Base-by-base conservation (phyloP, 129 eudicot species). In the Helichrysum umbraculigerum region DNA sequence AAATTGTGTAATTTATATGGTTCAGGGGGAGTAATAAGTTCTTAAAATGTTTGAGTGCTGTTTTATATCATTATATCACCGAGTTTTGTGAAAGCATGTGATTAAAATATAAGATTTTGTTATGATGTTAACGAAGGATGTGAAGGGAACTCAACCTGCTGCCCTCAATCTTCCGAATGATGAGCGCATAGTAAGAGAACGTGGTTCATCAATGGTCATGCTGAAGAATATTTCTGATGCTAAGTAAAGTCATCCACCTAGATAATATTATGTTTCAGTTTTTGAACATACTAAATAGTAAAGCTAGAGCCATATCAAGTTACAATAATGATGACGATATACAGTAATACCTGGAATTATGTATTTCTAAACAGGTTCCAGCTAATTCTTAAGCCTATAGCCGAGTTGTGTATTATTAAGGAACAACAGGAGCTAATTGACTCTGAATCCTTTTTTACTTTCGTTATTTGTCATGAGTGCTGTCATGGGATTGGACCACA, bases 401-500 rank as follows among this genome's bases (percentile, higher is more conserved):
- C 96, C 35, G 83, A 84, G 32, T 83, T 77, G 79, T 94, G 98
- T 82, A 89, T 94, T 63, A n/a, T 76, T 28, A 84, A 89, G 82
- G 97, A 94, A 52, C 98, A 94, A 59, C 81, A 74, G 52, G 85
- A 85, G 35, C 79, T 78, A 57, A 96, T 94, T 60, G 97, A 91
- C 80, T 94, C 90, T 68, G 96, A 89, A 47, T 87, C 98, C 50
- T 94, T 94, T 72, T 94, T 94, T 82, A 94, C 98, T 81, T 93
- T 85, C 84, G 89, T 86, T 25, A 91, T 94, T 63, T 94, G 97
- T 78, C 98, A 88, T 57, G 98, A 94, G 83, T 94, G 98, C 78
- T 91, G 97, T 81, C 98, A 94, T 64, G 98, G 98, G 50, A 94
- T 94, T 68, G 98, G 97, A 58, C 98, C 98, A 10, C 98, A 94